Base-by-base conservation (phyloP, 1,139 yeast genomes). In the Blastobotrys petasosporus region DNA sequence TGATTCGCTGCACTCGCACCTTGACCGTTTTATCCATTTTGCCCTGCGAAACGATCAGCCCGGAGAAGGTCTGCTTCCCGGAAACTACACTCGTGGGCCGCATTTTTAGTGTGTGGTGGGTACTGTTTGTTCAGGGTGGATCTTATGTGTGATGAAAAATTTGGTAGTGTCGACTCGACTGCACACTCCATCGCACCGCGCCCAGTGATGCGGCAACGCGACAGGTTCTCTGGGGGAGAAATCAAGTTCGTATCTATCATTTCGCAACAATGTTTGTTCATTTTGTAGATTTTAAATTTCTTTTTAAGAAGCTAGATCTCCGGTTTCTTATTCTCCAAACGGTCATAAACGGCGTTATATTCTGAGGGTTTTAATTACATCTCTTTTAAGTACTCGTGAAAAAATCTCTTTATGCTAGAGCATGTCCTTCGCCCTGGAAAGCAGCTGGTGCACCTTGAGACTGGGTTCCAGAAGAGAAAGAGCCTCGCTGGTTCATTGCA, bases 1-100 rank as follows among this genome's bases (percentile, higher is more conserved):
- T 56, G 37, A 52, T 41, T 41, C 64, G 61, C 63, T 84, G 85
- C 38, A 92, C 92, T 51, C 96, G 78, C 51, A 92, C 97, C 71
- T 88, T 90, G 54, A 92, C 90, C 53, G 97, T 90, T 73, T 92
- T 92, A 67, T 77, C 76, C 97, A 90, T 90, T 65, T 87, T 87
- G 39, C 97, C 97, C 64, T 88, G 97, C 48, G 97, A 86, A 35
- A 87, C 81, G 57, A 92, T 97, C 65, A 87, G 80, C 45, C 98
- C 98, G 46, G 87, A 73, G 62, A 90, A 86, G 64, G 86, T 87
- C 59, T 86, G 95, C 68, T 87, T 82, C 48, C 25, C 25, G 25
- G 25, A 4, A 20, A 7, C 7, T 20, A 20, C 25, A 20, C 25
- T 20, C 25, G 25, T 20, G 25, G 25, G 25, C 25, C 25, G 25